Percentiles rank a stretch among this genome's conserved stretches.
Conservation (phyloP, 139 green algal genomes). For the Spirogloea muscicola region DNA sequence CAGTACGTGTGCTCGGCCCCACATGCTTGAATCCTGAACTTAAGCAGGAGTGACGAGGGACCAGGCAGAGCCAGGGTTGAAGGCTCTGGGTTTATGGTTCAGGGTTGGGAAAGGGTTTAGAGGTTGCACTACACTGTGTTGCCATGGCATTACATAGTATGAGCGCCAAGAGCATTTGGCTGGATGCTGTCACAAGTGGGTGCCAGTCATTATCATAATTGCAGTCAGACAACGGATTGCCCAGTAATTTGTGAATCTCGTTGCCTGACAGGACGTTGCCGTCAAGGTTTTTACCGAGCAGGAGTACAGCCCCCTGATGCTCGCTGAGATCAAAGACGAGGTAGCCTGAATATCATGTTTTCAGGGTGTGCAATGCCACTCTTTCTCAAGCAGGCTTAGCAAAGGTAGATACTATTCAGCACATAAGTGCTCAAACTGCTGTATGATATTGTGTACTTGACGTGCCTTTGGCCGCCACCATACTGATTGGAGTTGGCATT, state of each 20-base stretch:
- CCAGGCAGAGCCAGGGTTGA: background rate
- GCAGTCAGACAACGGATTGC: background rate
- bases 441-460: background rate
- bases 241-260: background rate
- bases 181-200: background rate
- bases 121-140: too few relatives aligned
- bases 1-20: background rate
- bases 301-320: background rate
- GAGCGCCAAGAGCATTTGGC: background rate
- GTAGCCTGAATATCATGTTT: constrained; percentile 2
- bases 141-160: too few relatives aligned
- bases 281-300: constrained; percentile 47
- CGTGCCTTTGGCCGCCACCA: background rate
- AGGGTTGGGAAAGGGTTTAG: too few relatives aligned
- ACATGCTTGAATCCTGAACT: background rate
- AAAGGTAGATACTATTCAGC: too few relatives aligned
- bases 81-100: too few relatives aligned
- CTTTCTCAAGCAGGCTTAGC: background rate
- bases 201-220: background rate
- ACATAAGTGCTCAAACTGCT: constrained; percentile 3
- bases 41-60: background rate
- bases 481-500: background rate
- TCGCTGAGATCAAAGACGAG: constrained; percentile 41
- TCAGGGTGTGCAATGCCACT: constrained; percentile 1
- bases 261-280: constrained; percentile 23